Base-by-base conservation (phyloP, 2,329 filamentous ascomycete species). In the Arachnomyces sp. region DNA sequence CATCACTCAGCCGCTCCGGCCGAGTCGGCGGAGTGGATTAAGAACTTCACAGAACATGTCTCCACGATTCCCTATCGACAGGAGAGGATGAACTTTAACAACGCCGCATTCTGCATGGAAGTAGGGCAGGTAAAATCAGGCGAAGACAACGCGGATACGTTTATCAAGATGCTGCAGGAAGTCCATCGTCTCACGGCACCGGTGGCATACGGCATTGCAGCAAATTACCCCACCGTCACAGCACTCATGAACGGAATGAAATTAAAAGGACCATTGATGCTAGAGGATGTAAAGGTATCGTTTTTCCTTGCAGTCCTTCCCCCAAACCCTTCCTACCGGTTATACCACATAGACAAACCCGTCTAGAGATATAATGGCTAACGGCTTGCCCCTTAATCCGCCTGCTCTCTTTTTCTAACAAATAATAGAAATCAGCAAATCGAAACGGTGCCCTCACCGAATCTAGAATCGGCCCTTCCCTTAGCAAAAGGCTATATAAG, bases 31-130 rank as follows among this genome's bases (percentile, higher is more conserved):
- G 74, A 82, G 50, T 86, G 84, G 81, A 78, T 89, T 21, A 67
- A 73, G 21, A 69, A 75, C 28, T 86, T 89, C 52, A 90, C 86
- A 0, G 82, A 88, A 53, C 82, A 90, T 56, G 80, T 90, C 36
- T 84, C 82, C 6, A 84, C 80, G 1, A 78, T 84, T 15, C 85
- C 84, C 0, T 89, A 89, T 59, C 77, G 77, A 11, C 57, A 53
- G 5, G 63, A 70, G 40, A 57, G 63, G 25, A 65, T 67, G 39
- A 69, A 73, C 1, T 55, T 66, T 2, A 78, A 68, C 12, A 61
- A 67, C 49, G 59, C 65, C 3, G 62, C 77, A 1, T 90, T 90
- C 57, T 89, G 84, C 62, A 88, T 89, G 82, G 84, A 86, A 39
- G 68, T 71, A 1, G 85, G 85, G 0, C 85, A 90, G 61, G 82